Evolutionary conservation across 192 early-diverging fungal genomes (phyloP), one percentile per base, ranked within the genome.

Genomic region (Entomortierella beljakovae): DNA sequence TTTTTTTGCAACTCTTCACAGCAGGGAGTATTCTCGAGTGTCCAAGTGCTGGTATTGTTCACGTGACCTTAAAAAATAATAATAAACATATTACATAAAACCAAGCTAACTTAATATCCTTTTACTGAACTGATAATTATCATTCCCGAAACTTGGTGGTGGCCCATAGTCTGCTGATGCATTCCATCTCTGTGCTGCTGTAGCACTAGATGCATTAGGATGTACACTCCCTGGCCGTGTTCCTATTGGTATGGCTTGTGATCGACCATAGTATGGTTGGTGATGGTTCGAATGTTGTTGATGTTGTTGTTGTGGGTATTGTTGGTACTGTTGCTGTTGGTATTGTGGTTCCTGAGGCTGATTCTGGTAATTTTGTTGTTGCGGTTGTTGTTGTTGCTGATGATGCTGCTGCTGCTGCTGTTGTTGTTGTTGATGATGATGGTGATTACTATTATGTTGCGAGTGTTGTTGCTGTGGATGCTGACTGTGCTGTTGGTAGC

Each of bases 101-200:
- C 13, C n/a, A n/a, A 15, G 20, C 15, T 46, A 46, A 20, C 20
- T 46, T 46, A 46, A 3, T 3, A 46, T 5, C 20, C 43, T 4
- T 46, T 46, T 46, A 15, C 43, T 46, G 43, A 46, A 46, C 20
- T 53, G 51, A 53, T 13, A 29, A 29, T 6, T 26, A 3, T 57
- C 31, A 34, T 57, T 29, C 10, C 9, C 1, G 16, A 34, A 31
- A 8, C 20, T 6, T 29, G 29, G 26, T 11, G 31, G 20, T 33
- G 54, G 54, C 35, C 3, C 18, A 33, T 63, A 63, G 9, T 63
- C 61, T 34, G 61, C 28, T n/a, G 61, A 22, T 18, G n/a, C 48
- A 10, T 46, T 51, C 61, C 61, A 48, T 35, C 31, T 63, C 48
- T 48, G 59, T 25, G 43, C 38, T 2, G 48, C 46, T 37, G 61